A percentile compares a stretch with the other conserved stretches of the same genome.
phyloP scores from a whole-genome alignment of 441 rosid species.

The Bocquillonia castaneifolia region DNA sequence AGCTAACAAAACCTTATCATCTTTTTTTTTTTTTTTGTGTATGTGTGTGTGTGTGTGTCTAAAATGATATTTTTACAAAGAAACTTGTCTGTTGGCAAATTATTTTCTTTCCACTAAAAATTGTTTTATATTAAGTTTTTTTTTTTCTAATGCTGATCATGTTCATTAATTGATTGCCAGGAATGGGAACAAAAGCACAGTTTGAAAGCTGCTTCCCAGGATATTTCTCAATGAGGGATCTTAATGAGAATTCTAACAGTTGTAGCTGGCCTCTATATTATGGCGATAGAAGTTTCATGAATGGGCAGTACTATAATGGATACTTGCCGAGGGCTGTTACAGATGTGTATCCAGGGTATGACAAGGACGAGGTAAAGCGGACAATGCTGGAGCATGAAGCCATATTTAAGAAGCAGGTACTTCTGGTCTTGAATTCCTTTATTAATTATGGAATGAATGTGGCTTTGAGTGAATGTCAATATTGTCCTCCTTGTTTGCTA shows the following conservation, averaged over 20 bases:
- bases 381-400: constrained; percentile 89
- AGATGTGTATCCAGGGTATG: constrained; percentile 48
- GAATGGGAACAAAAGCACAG: constrained; percentile 87
- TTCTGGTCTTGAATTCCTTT: constrained; percentile 7
- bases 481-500: constrained; percentile 20
- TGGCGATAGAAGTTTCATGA: constrained; percentile 47
- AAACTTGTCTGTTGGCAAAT: too few relatives aligned
- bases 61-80: too few relatives aligned
- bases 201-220: constrained; percentile 60
- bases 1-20: not conserved
- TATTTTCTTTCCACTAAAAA: not conserved
- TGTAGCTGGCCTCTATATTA: constrained; percentile 67
- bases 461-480: constrained; percentile 9
- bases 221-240: constrained; percentile 80
- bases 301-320: constrained; percentile 58
- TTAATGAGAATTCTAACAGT: constrained; percentile 67
- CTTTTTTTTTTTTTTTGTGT: too few relatives aligned
- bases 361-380: constrained; percentile 60
- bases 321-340: constrained; percentile 42
- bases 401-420: constrained; percentile 80
- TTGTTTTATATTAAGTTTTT: constrained; percentile 6
- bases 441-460: constrained; percentile 6
- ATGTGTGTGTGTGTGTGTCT: too few relatives aligned
- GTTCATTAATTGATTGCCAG: constrained; percentile 36
- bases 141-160: constrained; percentile 4